phyloP scores from a whole-genome alignment of 805 yeast species.

The Alloascoidea hylecoeti region DNA sequence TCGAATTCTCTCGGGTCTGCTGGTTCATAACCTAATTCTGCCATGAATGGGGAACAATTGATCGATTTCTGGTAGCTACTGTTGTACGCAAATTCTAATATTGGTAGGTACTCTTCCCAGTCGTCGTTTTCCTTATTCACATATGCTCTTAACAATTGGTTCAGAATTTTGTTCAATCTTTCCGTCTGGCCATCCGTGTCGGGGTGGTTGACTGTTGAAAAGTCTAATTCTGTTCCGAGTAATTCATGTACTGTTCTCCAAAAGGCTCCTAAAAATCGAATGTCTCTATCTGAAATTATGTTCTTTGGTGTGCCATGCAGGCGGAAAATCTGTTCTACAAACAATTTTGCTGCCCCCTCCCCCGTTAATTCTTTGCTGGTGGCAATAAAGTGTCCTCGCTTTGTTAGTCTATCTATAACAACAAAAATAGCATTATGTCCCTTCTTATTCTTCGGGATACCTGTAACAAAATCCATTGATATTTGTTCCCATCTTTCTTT shows the following conservation, averaged over 20 bases:
- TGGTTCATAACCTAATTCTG: not conserved
- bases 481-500: constrained; percentile 4
- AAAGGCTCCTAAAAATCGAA: constrained; percentile 5
- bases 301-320: constrained; percentile 9
- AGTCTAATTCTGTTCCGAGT: constrained; percentile 4
- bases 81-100: not conserved
- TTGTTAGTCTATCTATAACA: constrained; percentile 10
- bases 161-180: not conserved
- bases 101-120: not conserved
- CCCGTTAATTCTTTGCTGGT: constrained; percentile 3
- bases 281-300: constrained; percentile 10
- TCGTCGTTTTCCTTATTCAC: not conserved
- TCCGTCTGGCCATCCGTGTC: constrained; percentile 10
- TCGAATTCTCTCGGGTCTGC: not conserved
- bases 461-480: constrained; percentile 9
- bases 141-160: not conserved
- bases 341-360: constrained; percentile 5
- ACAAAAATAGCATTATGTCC: constrained; percentile 8
- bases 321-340: constrained; percentile 5
- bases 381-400: constrained; percentile 9
- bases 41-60: not conserved
- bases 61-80: constrained; percentile 1
- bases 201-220: constrained; percentile 7
- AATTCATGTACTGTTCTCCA: constrained; percentile 7
- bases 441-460: constrained; percentile 4